A percentile compares a stretch with the other conserved stretches of the same genome.
These are phyloP conservation scores for Aspergillus arachidicola DNA, from an alignment of 2,329 filamentous ascomycete species.

Conservation along the genomic window DNA sequence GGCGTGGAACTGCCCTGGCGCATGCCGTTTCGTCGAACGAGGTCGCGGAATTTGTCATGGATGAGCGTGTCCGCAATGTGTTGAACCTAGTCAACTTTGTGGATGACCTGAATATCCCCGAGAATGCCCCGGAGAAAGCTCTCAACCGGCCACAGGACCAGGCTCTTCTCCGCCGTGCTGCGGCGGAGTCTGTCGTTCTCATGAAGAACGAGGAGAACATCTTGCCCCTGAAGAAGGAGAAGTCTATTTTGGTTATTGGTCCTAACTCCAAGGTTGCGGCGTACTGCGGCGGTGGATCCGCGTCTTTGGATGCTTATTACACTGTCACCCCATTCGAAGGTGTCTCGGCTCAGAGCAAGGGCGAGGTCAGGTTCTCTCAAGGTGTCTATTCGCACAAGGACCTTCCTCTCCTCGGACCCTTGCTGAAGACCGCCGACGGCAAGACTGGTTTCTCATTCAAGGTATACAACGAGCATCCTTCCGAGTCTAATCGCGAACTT, in stretches of 20 bases:
- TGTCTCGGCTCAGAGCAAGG: constrained; percentile 38
- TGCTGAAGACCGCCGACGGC: constrained; percentile 56
- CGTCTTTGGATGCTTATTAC: constrained; percentile 54
- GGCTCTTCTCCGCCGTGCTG: constrained; percentile 65
- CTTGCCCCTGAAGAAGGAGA: constrained; percentile 58
- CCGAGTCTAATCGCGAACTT: constrained; percentile 48
- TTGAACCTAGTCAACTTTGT: constrained; percentile 63
- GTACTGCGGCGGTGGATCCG: constrained; percentile 66
- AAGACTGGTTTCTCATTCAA: constrained; percentile 63
- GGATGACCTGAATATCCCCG: constrained; percentile 56
- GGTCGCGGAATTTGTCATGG: constrained; percentile 57
- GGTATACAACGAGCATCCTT: constrained; percentile 63
- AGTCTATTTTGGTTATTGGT: constrained; percentile 56
- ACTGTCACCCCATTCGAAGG: constrained; percentile 49
- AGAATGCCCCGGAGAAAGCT: constrained; percentile 57
- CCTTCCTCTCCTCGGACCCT: constrained; percentile 60
- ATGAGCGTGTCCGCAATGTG: constrained; percentile 60
- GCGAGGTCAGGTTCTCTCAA: constrained; percentile 54
- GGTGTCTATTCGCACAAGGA: constrained; percentile 68
- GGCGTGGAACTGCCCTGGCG: constrained; percentile 42
- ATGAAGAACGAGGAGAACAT: constrained; percentile 70
- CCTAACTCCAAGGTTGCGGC: constrained; percentile 54
- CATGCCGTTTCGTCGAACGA: constrained; percentile 59
- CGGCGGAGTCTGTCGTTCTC: constrained; percentile 70
- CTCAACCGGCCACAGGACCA: constrained; percentile 65